Percentiles rank a stretch among this genome's conserved stretches.
Evolutionary conservation across 331 rosid species (phyloP).

Genomic region (Ulmus americana): DNA sequence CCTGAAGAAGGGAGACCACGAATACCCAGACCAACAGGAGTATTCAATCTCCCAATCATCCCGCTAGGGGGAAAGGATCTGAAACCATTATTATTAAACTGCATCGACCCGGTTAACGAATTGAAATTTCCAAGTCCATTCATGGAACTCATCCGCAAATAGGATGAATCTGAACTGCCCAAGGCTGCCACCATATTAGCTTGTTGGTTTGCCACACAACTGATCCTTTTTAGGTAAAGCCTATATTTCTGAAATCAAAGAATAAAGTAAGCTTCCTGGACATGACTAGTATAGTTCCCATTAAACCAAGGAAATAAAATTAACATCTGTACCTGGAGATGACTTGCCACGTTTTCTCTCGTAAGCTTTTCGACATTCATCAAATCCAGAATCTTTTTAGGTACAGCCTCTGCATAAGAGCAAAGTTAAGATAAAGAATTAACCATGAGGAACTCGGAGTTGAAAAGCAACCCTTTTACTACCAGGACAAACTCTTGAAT

Average conservation of each 20-base stretch:
- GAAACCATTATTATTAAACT: constrained; percentile 48
- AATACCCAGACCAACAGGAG: constrained; percentile 48
- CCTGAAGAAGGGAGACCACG: constrained; percentile 55
- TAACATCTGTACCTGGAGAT: constrained; percentile 70
- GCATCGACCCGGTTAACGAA: constrained; percentile 49
- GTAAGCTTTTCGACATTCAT: constrained; percentile 95
- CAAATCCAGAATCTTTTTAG: constrained; percentile 86
- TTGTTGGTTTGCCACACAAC: constrained; percentile 81
- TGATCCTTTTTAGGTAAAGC: constrained; percentile 81
- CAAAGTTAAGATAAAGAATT: neutral
- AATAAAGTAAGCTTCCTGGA: constrained; percentile 17
- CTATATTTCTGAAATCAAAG: constrained; percentile 73
- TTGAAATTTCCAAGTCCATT: constrained; percentile 52
- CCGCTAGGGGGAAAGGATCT: constrained; percentile 65
- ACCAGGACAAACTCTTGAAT: neutral
- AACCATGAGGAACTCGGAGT: neutral
- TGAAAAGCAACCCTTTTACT: neutral
- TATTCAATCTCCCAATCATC: constrained; percentile 64
- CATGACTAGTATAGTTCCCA: constrained; percentile 13
- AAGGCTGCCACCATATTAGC: constrained; percentile 83
- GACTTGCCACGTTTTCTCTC: constrained; percentile 97
- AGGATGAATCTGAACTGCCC: constrained; percentile 67
- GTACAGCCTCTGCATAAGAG: constrained; percentile 84
- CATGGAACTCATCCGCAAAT: constrained; percentile 53
- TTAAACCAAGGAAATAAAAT: constrained; percentile 11